phyloP scores from a whole-genome alignment of 805 yeast genomes.

The Candida corydali region DNA sequence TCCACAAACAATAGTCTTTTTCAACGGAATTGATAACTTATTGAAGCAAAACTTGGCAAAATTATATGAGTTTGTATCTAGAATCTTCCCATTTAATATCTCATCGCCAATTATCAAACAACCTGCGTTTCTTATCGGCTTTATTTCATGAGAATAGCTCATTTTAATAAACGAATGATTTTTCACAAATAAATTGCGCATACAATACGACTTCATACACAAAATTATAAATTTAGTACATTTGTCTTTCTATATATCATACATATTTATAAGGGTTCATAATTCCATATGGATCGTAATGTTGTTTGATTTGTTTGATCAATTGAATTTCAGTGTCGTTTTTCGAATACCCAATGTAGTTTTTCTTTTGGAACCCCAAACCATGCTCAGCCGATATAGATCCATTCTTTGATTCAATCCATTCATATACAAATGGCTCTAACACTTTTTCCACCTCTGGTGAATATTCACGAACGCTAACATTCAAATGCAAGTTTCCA shows the following conservation, averaged over 20 bases:
- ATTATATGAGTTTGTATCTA: constrained; percentile 69
- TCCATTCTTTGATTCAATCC: constrained; percentile 70
- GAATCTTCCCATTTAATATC: constrained; percentile 78
- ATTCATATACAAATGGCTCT: constrained; percentile 95
- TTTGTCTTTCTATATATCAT: constrained; percentile 18
- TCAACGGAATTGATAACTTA: constrained; percentile 58
- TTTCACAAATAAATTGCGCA: too few species aligned
- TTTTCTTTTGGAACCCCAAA: constrained; percentile 92
- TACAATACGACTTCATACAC: too few species aligned
- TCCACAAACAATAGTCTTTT: constrained; percentile 67
- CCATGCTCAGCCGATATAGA: constrained; percentile 98
- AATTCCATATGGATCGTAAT: constrained; percentile 87
- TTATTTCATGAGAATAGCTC: too few species aligned
- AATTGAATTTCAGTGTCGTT: constrained; percentile 62
- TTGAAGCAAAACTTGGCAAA: constrained; percentile 70
- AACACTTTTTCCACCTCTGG: constrained; percentile 73
- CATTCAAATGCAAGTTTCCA: constrained; percentile 92
- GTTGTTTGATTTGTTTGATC: constrained; percentile 75
- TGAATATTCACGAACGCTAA: constrained; percentile 79
- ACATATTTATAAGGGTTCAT: constrained; percentile 93
- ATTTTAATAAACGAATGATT: too few species aligned
- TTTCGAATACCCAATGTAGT: constrained; percentile 83
- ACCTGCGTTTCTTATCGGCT: constrained; percentile 36
- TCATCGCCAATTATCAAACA: constrained; percentile 80
- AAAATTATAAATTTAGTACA: not conserved